Evolutionary conservation across 2,329 filamentous ascomycete species (phyloP), one percentile per base, ranked within the genome.

Genomic region (Monilinia vaccinii-corymbosi): DNA sequence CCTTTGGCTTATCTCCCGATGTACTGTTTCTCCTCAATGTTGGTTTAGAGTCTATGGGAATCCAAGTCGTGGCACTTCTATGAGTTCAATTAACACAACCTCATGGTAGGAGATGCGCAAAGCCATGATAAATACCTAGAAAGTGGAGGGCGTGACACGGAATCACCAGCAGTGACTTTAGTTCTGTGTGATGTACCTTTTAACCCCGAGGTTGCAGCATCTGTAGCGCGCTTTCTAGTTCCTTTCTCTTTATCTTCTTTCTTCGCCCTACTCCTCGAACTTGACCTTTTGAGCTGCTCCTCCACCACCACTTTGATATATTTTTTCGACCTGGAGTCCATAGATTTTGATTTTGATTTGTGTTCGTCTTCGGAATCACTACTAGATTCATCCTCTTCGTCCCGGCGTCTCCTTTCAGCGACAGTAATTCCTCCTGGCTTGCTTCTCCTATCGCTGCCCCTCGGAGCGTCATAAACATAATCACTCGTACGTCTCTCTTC

Each of bases 281-380:
- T 51, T 62, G 66, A 38, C 55, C 36, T 32, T 60, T 53, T 63
- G n/a, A 60, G 36, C 18, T 67, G 65, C 21, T 67, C 67, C 50
- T 60, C 60, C 52, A 68, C 68, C 52, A 68, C 56, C n/a, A 67
- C 62, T 59, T 64, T 68, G 18, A 66, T 61, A 62, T 67, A 69
- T 55, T 63, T 66, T 55, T 63, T 66, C 58, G 53, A 65, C 8
- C 63, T 66, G 18, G 51, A 34, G n/a, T 64, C 64, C 25, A 61
- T 57, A n/a, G 56, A 45, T 45, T 61, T 60, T 36, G 61, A 34
- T 34, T 58, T 56, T 32, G 34, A 59, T 32, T 48, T 49, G 18
- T 32, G 61, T 34, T 62, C 63, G 10, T 53, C 40, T 40, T 66
- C 62, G n/a, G 65, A 68, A 47, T 64, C 61, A 48, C 58, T 32